phyloP scores from a whole-genome alignment of 2,329 filamentous ascomycete genomes.

The Hymenoscyphus infarciens region DNA sequence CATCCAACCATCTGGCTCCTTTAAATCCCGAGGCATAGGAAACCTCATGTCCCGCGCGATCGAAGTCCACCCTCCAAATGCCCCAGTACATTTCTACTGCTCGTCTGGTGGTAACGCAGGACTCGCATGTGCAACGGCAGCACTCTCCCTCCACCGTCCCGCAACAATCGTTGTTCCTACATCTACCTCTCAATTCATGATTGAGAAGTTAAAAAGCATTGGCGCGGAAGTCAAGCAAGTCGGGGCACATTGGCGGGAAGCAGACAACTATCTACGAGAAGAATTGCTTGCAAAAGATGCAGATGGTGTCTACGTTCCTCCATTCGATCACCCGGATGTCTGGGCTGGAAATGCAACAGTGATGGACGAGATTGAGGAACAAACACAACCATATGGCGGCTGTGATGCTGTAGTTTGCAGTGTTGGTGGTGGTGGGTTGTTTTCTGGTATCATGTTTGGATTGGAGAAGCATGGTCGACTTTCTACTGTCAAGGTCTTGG shows the following conservation, averaged over 20 bases:
- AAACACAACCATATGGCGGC: constrained; percentile 31
- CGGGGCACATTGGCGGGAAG: constrained; percentile 65
- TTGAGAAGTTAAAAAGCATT: constrained; percentile 64
- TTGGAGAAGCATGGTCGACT: constrained; percentile 20
- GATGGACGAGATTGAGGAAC: constrained; percentile 42
- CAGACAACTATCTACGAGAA: constrained; percentile 62
- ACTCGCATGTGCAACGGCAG: constrained; percentile 75
- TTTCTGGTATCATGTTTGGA: constrained; percentile 72
- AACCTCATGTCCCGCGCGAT: constrained; percentile 60
- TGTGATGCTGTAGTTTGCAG: constrained; percentile 71
- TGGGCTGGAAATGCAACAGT: constrained; percentile 63
- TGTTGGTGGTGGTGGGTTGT: constrained; percentile 76
- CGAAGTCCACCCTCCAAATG: constrained; percentile 16
- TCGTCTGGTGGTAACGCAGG: constrained; percentile 81
- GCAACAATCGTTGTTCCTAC: constrained; percentile 74
- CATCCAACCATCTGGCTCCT: constrained; percentile 78
- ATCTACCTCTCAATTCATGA: constrained; percentile 64
- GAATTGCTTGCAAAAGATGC: constrained; percentile 47
- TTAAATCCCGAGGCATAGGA: constrained; percentile 78
- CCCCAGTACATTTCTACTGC: constrained; percentile 66
- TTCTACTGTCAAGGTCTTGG: constrained; percentile 51
- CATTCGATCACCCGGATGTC: constrained; percentile 65
- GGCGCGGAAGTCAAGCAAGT: constrained; percentile 67
- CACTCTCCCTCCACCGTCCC: constrained; percentile 57
- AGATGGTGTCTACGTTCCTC: constrained; percentile 61